A percentile compares a stretch with the other conserved stretches of the same genome.
These are phyloP conservation scores for Nissolia schottii DNA, from an alignment of 306 rosid species.

Conservation along the genomic window DNA sequence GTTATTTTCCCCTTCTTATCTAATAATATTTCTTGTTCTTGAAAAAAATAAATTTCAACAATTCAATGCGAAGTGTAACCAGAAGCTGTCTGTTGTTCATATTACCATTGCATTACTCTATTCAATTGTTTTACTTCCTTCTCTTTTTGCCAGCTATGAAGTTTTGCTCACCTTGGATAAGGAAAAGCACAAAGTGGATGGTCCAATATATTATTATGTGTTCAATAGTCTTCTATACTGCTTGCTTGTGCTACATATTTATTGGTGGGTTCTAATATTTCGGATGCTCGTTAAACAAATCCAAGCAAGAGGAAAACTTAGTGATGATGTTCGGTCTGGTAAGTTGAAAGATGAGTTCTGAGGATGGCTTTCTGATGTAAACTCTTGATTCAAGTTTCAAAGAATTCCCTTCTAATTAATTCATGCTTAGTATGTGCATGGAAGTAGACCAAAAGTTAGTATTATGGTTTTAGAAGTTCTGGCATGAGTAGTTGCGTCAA, in stretches of 20 bases:
- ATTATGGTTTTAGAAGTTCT: neutral
- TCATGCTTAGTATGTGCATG: neutral
- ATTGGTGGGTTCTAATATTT: conserved; percentile 94
- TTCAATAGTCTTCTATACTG: conserved; percentile 87
- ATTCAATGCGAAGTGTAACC: conserved; percentile 6
- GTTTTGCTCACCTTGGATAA: conserved; percentile 75
- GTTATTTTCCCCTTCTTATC: too few relatives aligned
- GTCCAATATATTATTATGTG: conserved; percentile 84
- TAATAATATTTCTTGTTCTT: too few relatives aligned
- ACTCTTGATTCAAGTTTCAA: neutral
- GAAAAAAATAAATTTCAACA: neutral
- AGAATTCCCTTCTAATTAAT: neutral
- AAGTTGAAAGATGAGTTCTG: conserved; percentile 28
- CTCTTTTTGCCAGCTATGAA: conserved; percentile 70
- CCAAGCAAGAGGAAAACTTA: conserved; percentile 78
- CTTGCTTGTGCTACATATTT: conserved; percentile 85
- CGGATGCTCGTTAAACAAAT: conserved; percentile 98
- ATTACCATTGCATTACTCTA: neutral
- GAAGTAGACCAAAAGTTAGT: neutral
- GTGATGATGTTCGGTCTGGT: conserved; percentile 99
- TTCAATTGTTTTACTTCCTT: conserved; percentile 12
- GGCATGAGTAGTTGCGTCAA: conserved; percentile 6
- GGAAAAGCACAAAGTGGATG: conserved; percentile 63
- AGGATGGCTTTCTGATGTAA: conserved; percentile 11
- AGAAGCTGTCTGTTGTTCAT: neutral